These are phyloP conservation scores for Rhizophora apiculata DNA, from an alignment of 345 rosid species.

Conservation along the genomic window DNA sequence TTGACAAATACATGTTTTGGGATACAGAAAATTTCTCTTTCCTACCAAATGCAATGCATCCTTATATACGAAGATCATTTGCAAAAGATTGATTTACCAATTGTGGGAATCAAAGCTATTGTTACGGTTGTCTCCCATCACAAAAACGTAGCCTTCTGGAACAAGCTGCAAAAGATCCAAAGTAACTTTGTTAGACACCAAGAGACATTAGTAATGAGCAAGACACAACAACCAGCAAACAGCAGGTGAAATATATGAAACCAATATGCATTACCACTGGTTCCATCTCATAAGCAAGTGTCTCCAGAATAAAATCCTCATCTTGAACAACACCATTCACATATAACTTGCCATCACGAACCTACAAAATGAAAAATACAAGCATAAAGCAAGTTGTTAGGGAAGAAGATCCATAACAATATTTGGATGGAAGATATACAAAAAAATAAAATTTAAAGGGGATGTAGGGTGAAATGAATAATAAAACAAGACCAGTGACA, in stretches of 20 bases:
- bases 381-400: neutral
- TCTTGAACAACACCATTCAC: constrained; percentile 59
- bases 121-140: constrained; percentile 92
- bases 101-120: constrained; percentile 85
- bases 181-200: neutral
- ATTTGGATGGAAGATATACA: neutral
- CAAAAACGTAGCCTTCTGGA: constrained; percentile 83
- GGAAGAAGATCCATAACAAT: neutral
- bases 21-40: neutral
- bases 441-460: neutral
- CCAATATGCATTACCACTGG: neutral
- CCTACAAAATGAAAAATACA: constrained; percentile 37
- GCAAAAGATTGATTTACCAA: constrained; percentile 49
- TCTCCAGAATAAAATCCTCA: constrained; percentile 74
- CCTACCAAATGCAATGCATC: constrained; percentile 1
- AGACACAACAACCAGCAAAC: neutral
- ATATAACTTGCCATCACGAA: constrained; percentile 60
- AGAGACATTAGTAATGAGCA: neutral
- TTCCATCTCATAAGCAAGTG: constrained; percentile 46
- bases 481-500: neutral
- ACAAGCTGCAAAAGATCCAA: constrained; percentile 50
- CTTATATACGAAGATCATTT: neutral
- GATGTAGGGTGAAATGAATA: neutral
- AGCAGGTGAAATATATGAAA: too few relatives aligned
- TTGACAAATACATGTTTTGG: constrained; percentile 24